These are phyloP conservation scores for Paramecium primaurelia DNA, from an alignment of 73 alveolate species.

Conservation along the genomic window DNA sequence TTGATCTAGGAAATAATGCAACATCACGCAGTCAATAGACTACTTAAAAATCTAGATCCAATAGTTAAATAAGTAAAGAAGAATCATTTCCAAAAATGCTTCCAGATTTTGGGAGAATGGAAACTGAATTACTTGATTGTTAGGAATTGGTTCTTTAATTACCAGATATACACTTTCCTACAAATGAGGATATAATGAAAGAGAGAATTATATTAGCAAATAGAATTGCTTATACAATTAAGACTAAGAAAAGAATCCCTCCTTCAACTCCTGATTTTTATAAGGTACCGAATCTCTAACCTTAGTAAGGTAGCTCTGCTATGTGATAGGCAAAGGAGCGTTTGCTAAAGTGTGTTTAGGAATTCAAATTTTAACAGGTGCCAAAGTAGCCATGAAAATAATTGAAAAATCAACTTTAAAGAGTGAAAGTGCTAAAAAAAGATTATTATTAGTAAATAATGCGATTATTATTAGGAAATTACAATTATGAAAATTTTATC, in stretches of 20 bases:
- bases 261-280: conserved; percentile 66
- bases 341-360: conserved; percentile 96
- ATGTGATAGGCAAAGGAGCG: conserved; percentile 95
- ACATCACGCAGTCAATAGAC: conserved; percentile 12
- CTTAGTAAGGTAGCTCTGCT: conserved; percentile 43
- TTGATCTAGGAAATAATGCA: conserved; percentile 33
- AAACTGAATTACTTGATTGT: conserved; percentile 34
- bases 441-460: conserved; percentile 87
- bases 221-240: conserved; percentile 50
- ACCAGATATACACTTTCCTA: conserved; percentile 15
- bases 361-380: conserved; percentile 94
- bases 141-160: neutral
- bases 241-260: conserved; percentile 36
- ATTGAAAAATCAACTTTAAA: conserved; percentile 90
- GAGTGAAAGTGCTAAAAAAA: conserved; percentile 90
- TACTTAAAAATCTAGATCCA: conserved; percentile 6
- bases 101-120: conserved; percentile 49
- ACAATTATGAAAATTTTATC: conserved; percentile 38
- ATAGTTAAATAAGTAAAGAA: neutral
- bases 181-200: conserved; percentile 52
- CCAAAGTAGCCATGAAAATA: conserved; percentile 95
- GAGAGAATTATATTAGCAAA: conserved; percentile 60
- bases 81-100: conserved; percentile 17
- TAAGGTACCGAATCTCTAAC: conserved; percentile 28
- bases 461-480: conserved; percentile 67